A percentile compares a stretch with the other conserved stretches of the same genome.
These are phyloP conservation scores for Striga hermonthica DNA, from an alignment of 305 asterid genomes.

Conservation along the genomic window DNA sequence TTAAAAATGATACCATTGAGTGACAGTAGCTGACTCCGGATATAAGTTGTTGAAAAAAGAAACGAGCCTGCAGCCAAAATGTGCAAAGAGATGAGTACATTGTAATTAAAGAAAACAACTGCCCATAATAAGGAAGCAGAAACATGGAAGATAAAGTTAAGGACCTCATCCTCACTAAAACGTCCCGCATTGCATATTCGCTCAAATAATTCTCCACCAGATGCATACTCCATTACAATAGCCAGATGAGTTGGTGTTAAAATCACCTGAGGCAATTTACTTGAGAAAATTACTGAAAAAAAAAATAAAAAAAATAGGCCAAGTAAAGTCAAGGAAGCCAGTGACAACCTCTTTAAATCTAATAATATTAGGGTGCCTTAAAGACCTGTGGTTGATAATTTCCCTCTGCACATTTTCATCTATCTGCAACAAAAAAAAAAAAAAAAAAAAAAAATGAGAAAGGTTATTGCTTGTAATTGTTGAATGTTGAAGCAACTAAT, in stretches of 20 bases:
- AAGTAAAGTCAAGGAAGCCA: constrained; percentile 7
- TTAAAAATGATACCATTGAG: constrained; percentile 44
- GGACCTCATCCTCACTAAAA: constrained; percentile 91
- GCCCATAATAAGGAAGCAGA: background rate
- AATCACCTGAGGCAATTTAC: constrained; percentile 55
- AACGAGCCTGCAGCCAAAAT: constrained; percentile 53
- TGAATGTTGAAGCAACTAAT: background rate
- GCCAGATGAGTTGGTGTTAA: constrained; percentile 90
- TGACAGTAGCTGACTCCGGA: constrained; percentile 84
- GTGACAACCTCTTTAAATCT: constrained; percentile 70
- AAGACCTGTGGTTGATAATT: constrained; percentile 75
- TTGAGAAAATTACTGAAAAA: background rate
- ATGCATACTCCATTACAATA: constrained; percentile 93
- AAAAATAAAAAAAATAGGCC: too few relatives aligned
- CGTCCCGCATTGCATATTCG: constrained; percentile 86
- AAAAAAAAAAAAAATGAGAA: constrained; percentile 24
- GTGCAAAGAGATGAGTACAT: background rate
- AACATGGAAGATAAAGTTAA: constrained; percentile 23
- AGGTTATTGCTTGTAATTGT: constrained; percentile 3
- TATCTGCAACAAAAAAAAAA: constrained; percentile 61
- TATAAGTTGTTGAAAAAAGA: constrained; percentile 76
- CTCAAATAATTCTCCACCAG: constrained; percentile 91
- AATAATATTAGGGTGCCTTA: constrained; percentile 80
- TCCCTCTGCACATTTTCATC: constrained; percentile 85
- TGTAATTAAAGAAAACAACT: background rate